Evolutionary conservation across 208 protist species (phyloP).

Genomic region (Willaertia magna): DNA sequence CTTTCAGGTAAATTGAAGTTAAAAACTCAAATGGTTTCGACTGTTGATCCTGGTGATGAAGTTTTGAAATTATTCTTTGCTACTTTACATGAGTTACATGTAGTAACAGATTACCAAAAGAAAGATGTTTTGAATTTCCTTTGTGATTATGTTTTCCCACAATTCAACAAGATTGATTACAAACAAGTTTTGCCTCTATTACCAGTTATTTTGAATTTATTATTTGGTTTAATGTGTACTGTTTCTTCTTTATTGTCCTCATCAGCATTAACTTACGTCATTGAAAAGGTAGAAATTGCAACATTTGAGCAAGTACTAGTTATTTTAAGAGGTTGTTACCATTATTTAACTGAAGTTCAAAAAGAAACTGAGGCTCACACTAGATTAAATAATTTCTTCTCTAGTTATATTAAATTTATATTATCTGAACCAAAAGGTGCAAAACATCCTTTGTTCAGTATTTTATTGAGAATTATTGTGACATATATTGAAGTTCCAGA

Average conservation of each 20-base stretch:
- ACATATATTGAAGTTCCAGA: background rate
- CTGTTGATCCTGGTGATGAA: background rate
- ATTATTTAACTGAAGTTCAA: background rate
- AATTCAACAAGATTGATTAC: background rate
- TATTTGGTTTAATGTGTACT: background rate
- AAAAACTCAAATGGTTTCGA: background rate
- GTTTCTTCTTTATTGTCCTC: background rate
- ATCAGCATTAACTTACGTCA: background rate
- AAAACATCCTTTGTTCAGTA: background rate
- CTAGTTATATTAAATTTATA: background rate
- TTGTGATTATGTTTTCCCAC: background rate
- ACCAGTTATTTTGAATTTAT: background rate
- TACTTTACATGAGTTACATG: background rate
- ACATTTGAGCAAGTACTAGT: background rate
- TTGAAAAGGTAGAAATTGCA: background rate
- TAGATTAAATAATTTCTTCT: background rate
- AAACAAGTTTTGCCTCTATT: background rate
- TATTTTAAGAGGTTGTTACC: background rate
- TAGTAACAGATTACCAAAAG: background rate
- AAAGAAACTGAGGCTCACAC: background rate
- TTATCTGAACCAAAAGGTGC: background rate
- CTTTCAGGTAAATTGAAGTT: background rate
- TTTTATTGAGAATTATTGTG: background rate
- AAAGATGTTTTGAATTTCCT: background rate
- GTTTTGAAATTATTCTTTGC: background rate